phyloP scores from a whole-genome alignment of 352 stramenopile species.

The Phytophthora syringae region DNA sequence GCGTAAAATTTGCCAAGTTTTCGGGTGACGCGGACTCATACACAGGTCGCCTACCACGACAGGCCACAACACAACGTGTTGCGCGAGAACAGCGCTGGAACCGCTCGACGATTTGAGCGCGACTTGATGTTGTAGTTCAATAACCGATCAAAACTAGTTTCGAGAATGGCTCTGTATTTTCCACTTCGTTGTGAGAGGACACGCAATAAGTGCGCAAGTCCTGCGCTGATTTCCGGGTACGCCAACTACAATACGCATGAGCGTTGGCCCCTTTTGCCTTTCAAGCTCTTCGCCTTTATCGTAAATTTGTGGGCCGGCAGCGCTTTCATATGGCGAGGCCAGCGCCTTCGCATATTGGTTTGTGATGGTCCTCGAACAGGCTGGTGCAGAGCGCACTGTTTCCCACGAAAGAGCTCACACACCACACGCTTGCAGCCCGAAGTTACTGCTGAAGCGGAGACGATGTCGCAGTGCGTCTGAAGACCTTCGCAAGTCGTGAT shows the following conservation, averaged over 20 bases:
- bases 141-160: conserved; percentile 2
- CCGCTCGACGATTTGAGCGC: no score
- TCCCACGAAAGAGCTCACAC: conserved; percentile 4
- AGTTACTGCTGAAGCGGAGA: neutral
- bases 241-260: neutral
- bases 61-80: conserved; percentile 15
- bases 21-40: conserved; percentile 6
- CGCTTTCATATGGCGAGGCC: conserved; percentile 19
- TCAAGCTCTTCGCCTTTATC: neutral
- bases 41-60: conserved; percentile 7
- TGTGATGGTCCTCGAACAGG: conserved; percentile 11
- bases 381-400: conserved; percentile 16
- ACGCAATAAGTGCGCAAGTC: conserved; percentile 11
- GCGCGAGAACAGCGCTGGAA: no score
- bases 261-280: conserved; percentile 2
- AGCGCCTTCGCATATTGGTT: conserved; percentile 21
- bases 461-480: conserved; percentile 2
- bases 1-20: conserved; percentile 15
- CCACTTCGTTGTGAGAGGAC: conserved; percentile 4
- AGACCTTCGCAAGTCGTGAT: conserved; percentile 1
- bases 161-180: conserved; percentile 21
- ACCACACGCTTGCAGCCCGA: neutral
- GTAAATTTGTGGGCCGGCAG: conserved; percentile 15
- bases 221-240: conserved; percentile 5
- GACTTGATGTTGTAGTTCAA: conserved; percentile 15